Evolutionary conservation across 2,329 filamentous ascomycete species (phyloP).

Genomic region (Lachnellula cervina): DNA sequence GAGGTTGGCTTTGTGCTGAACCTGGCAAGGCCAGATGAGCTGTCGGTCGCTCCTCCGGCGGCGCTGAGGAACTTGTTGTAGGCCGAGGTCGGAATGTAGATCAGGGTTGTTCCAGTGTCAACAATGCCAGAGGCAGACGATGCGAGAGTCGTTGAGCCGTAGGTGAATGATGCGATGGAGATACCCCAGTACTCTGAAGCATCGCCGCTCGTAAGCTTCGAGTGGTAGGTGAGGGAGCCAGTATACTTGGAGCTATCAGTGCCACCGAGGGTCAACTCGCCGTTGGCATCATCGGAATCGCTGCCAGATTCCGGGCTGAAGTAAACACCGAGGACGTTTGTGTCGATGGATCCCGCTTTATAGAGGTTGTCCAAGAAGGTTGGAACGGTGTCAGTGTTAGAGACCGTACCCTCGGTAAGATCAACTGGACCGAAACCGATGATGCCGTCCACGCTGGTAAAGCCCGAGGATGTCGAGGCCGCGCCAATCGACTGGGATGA

Average conservation of each 20-base stretch:
- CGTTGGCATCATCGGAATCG: slow-evolving; percentile 47
- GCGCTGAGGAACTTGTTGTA: slow-evolving; percentile 29
- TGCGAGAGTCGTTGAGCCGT: slow-evolving; percentile 46
- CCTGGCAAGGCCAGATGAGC: slow-evolving; percentile 23
- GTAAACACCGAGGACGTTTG: slow-evolving; percentile 29
- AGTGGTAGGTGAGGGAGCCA: slow-evolving; percentile 63
- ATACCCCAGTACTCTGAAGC: slow-evolving; percentile 65
- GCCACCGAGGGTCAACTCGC: slow-evolving; percentile 70
- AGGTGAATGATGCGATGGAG: slow-evolving; percentile 52
- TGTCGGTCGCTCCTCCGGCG: slow-evolving; percentile 24
- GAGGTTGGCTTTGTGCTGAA: slow-evolving; percentile 27
- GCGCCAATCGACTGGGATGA: slow-evolving; percentile 14
- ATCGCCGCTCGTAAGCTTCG: slow-evolving; percentile 38
- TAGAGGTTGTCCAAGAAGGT: slow-evolving; percentile 30
- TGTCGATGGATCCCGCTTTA: slow-evolving; percentile 26
- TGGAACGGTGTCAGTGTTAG: slow-evolving; percentile 22
- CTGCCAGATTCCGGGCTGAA: slow-evolving; percentile 27
- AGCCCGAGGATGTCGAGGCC: slow-evolving; percentile 11
- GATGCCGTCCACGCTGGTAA: slow-evolving; percentile 15
- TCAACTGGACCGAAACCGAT: slow-evolving; percentile 26
- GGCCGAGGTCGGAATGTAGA: slow-evolving; percentile 55
- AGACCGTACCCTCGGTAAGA: slow-evolving; percentile 26
- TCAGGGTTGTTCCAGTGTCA: slow-evolving; percentile 76
- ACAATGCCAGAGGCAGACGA: slow-evolving; percentile 59
- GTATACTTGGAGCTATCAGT: slow-evolving; percentile 60